Percentiles rank a stretch among this genome's conserved stretches.
These are phyloP conservation scores for Aspergillus incahuasiensis DNA, from an alignment of 495 filamentous ascomycete species.

Conservation along the genomic window DNA sequence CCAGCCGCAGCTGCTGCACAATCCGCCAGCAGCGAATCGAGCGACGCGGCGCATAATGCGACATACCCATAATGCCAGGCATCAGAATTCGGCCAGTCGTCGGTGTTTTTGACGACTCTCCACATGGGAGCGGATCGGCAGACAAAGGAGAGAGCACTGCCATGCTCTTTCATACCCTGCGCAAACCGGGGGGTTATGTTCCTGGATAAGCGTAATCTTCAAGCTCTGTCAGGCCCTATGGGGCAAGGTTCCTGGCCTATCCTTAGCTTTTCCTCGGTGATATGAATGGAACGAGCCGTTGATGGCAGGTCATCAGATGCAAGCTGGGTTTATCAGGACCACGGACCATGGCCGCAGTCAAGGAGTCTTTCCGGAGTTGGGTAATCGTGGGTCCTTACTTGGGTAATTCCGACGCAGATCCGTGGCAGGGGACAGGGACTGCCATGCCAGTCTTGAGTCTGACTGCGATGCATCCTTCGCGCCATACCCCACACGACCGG, in stretches of 20 bases:
- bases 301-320: neutral
- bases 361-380: constrained; percentile 11
- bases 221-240: neutral
- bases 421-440: neutral
- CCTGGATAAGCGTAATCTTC: neutral
- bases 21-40: neutral
- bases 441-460: neutral
- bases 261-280: neutral
- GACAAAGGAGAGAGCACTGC: neutral
- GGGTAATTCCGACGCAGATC: constrained; percentile 23
- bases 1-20: neutral
- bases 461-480: neutral
- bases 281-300: neutral
- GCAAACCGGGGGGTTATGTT: neutral
- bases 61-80: constrained; percentile 1
- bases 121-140: neutral
- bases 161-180: neutral
- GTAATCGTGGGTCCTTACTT: constrained; percentile 20
- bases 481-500: constrained; percentile 8
- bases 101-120: neutral
- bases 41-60: neutral
- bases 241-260: neutral
- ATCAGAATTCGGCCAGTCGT: neutral
- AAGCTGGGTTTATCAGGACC: neutral
- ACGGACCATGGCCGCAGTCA: neutral